Evolutionary conservation across 768 basidiomycete species (phyloP), one percentile per base, ranked within the genome.

Genomic region (Naganishia antarctica): DNA sequence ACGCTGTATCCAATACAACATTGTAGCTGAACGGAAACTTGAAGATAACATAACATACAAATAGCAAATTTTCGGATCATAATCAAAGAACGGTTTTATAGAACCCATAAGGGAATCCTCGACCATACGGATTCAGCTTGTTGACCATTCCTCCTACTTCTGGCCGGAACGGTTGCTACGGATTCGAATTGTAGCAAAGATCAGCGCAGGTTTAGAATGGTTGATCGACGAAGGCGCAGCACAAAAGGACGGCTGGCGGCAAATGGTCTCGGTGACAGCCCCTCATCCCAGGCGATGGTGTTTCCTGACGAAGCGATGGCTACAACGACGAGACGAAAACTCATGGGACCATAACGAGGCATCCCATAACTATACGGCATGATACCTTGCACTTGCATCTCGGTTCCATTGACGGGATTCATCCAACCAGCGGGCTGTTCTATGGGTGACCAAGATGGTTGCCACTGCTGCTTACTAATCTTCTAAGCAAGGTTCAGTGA

Each of bases 81-180:
- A n/a, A 37, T 63, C 40, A 50, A 11, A 63, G 40, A 8, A 53
- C 18, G 16, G 37, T 43, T 15, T 26, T n/a, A 21, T 63, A 63
- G 41, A 31, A 43, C 8, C 62, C 62, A 44, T 63, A 63, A 3
- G 62, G 62, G 26, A 29, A 63, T 8, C 49, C 37, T 29, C 62
- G 32, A 6, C 62, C 62, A 53, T 63, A 63, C 15, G 62, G 62
- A 53, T 63, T 63, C 41, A 63, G 49, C 28, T 63, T 63, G 41
- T 63, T 63, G 28, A 63, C 62, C 62, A 63, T 63, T 21, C 62
- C 62, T 41, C 62, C 62, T 3, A 44, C 26, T 43, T 63, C 62
- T 8, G 62, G 49, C 21, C 62, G 48, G 49, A 63, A 63, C n/a
- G 62, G 62, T 31, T 53, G 49, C 62, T 63, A 25, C 37, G n/a